phyloP scores from a whole-genome alignment of 169 alveolate genomes.

The Theileria annulata region DNA sequence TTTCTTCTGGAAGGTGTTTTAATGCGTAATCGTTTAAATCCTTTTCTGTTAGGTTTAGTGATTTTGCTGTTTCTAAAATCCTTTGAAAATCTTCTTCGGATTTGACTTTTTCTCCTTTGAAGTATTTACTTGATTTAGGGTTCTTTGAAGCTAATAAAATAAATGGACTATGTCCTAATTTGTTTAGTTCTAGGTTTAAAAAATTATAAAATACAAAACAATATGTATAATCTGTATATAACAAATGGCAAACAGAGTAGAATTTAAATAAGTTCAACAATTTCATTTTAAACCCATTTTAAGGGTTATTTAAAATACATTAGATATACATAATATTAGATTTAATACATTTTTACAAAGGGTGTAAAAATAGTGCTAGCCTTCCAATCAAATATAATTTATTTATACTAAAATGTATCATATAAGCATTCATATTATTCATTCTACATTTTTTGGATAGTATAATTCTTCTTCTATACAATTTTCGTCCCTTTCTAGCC shows the following conservation, averaged over 20 bases:
- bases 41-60: constrained; percentile 21
- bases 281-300: constrained; percentile 10
- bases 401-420: neutral
- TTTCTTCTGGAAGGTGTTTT: neutral
- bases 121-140: constrained; percentile 1
- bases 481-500: neutral
- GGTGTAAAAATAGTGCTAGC: constrained; percentile 16
- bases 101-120: neutral
- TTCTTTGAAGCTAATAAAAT: constrained; percentile 10
- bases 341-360: neutral
- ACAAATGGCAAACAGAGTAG: neutral
- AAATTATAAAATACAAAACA: constrained; percentile 1
- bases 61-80: constrained; percentile 13
- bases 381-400: neutral
- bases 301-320: neutral
- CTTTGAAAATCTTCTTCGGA: constrained; percentile 20
- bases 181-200: neutral
- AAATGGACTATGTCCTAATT: neutral
- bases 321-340: neutral
- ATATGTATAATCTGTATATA: neutral
- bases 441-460: neutral
- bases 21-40: constrained; percentile 18
- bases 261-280: neutral
- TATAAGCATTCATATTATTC: neutral
- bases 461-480: neutral